Percentiles rank a stretch among this genome's conserved stretches.
Conservation (phyloP, 2,329 filamentous ascomycete species). For the Trichoderma citrinoviride region DNA sequence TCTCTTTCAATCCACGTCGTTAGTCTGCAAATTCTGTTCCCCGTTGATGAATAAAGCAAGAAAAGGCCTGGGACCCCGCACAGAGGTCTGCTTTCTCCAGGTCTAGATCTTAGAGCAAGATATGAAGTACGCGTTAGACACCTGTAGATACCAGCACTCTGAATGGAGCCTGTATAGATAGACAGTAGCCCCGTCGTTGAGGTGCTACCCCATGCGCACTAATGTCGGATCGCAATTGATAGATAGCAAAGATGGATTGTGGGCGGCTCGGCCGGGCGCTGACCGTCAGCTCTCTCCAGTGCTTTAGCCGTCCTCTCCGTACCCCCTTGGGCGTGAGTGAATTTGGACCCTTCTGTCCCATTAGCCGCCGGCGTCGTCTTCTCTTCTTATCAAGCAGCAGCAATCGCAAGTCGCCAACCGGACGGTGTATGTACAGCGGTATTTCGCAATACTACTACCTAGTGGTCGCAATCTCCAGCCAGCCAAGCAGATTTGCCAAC, state of each 20-base stretch:
- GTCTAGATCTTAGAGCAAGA: not conserved
- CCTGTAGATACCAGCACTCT: not conserved
- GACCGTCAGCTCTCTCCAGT: conserved; percentile 1
- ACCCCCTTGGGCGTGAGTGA: conserved; percentile 14
- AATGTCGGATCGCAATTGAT: conserved; percentile 4
- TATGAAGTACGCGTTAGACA: not conserved
- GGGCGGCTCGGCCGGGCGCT: conserved; percentile 10
- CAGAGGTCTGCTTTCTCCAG: not conserved
- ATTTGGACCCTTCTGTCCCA: not conserved
- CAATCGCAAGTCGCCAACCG: not conserved
- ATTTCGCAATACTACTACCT: too few species aligned
- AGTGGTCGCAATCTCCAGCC: not conserved
- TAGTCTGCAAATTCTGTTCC: not conserved
- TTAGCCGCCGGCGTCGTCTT: conserved; percentile 7
- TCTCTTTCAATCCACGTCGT: not conserved
- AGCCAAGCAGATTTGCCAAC: not conserved
- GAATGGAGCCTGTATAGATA: too few species aligned
- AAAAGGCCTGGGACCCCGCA: conserved; percentile 6
- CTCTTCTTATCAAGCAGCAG: conserved; percentile 1
- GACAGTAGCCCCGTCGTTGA: not conserved
- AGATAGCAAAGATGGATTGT: not conserved
- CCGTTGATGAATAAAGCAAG: not conserved
- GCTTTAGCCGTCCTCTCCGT: conserved; percentile 10
- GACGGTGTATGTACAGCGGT: not conserved
- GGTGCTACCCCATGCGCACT: not conserved